Base-by-base conservation (phyloP, 768 basidiomycete species). In the Boletus eberwhitei region DNA sequence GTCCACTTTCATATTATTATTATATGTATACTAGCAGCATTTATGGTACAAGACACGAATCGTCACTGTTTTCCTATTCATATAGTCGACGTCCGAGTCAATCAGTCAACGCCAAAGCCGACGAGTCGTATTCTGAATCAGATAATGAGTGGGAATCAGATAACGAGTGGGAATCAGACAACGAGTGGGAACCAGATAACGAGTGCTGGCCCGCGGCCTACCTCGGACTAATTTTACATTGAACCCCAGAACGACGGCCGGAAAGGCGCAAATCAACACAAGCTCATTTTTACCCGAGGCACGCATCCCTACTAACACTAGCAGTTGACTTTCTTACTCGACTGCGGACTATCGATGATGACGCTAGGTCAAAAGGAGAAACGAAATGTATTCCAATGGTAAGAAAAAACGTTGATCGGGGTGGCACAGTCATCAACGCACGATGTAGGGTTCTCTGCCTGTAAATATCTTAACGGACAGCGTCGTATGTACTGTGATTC, bases 11-110 rank as follows among this genome's bases (percentile, higher is more conserved):
- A 32, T 53, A 59, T 32, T 7, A 42, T 59, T 24, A 53, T 59
- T 24, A 29, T 14, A 0, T 24, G 19, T 50, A 22, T 38, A 41
- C 14, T 52, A 54, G 45, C 17, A 36, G 40, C 32, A 47, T 57
- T 57, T 65, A 65, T 32, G 53, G 57, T 55, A 59, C 31, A 24
- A n/a, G n/a, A n/a, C n/a, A n/a, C n/a, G n/a, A n/a, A 44, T 29
- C 5, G 9, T 16, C 32, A 34, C 14, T 35, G 5, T 39, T 37
- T 38, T 34, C 9, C 17, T 9, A 17, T 59, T 37, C 16, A 58
- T 44, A 21, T 11, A 14, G 22, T 22, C 2, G 22, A 11, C 17
- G 40, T n/a, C n/a, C n/a, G n/a, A n/a, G n/a, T 2, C 22, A 3
- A 16, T 16, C 4, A n/a, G 24, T n/a, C 17, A 17, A 29, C 9